A percentile compares a stretch with the other conserved stretches of the same genome.
Conservation (phyloP, 345 rosid species). For the Acer campestre region DNA sequence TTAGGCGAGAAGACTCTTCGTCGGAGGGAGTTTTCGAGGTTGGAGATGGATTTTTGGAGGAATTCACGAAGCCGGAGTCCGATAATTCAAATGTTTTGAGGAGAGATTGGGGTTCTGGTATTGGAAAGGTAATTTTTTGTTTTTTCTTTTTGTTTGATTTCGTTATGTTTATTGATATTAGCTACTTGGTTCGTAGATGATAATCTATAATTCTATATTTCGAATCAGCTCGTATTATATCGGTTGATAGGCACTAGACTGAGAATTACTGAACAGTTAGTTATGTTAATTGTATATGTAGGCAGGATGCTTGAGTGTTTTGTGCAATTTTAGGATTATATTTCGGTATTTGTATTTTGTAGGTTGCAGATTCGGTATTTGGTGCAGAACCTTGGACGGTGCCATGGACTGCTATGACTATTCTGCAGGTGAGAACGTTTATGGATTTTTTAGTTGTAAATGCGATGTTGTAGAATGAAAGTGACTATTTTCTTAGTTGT, state of each 20-base stretch:
- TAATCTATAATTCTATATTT: not conserved
- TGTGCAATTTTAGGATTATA: not conserved
- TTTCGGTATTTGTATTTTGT: not conserved
- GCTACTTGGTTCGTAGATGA: not conserved
- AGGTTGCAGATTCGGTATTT: constrained; percentile 22
- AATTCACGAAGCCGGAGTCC: constrained; percentile 11
- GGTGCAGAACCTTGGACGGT: constrained; percentile 42
- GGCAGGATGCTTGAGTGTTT: too few relatives aligned
- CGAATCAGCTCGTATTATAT: too few relatives aligned
- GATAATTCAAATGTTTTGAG: constrained; percentile 9
- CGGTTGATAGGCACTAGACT: not conserved
- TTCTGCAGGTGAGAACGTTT: constrained; percentile 36
- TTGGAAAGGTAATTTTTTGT: constrained; percentile 14
- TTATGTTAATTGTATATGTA: not conserved
- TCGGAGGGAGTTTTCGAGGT: not conserved
- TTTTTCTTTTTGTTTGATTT: not conserved
- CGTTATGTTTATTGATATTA: not conserved
- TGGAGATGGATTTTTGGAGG: constrained; percentile 15
- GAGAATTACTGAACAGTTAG: not conserved
- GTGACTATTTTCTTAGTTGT: not conserved
- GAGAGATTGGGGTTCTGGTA: constrained; percentile 5
- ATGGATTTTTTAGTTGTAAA: not conserved
- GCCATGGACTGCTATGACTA: constrained; percentile 58
- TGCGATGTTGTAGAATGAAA: not conserved
- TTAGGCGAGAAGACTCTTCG: not conserved